phyloP scores from a whole-genome alignment of 1,284 basidiomycete species.

The Coniferiporia weirii region DNA sequence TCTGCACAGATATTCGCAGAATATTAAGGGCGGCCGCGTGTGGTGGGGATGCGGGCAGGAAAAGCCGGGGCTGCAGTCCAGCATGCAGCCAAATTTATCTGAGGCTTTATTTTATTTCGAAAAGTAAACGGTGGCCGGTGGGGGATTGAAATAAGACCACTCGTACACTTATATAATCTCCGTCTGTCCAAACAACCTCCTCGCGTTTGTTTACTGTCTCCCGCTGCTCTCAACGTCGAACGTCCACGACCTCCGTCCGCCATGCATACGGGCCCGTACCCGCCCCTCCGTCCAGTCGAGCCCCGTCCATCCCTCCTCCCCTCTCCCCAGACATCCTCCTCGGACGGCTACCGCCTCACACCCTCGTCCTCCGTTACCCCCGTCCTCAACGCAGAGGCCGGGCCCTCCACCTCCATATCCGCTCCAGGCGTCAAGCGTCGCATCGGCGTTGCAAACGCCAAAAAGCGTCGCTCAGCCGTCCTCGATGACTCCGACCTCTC shows the following conservation, averaged over 20 bases:
- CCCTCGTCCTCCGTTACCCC: constrained; percentile 14
- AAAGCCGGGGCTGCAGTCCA: too few relatives aligned
- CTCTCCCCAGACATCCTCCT: neutral
- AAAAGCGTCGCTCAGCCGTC: constrained; percentile 42
- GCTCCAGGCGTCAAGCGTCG: constrained; percentile 1
- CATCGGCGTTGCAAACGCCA: constrained; percentile 22
- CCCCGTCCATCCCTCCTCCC: constrained; percentile 12
- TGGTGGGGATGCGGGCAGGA: too few relatives aligned
- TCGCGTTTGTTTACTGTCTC: neutral
- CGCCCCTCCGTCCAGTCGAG: constrained; percentile 12
- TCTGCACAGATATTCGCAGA: too few relatives aligned
- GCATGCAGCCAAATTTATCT: too few relatives aligned
- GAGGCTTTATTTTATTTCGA: too few relatives aligned
- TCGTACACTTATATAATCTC: neutral
- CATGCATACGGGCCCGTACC: constrained; percentile 14
- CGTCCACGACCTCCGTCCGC: constrained; percentile 28
- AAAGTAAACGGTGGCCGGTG: too few relatives aligned
- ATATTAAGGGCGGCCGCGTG: too few relatives aligned
- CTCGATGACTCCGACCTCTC: constrained; percentile 41
- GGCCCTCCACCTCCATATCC: constrained; percentile 19
- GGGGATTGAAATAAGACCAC: neutral
- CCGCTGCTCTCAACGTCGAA: neutral
- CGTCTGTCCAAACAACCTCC: neutral
- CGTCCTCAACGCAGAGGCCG: constrained; percentile 4
- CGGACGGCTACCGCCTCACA: constrained; percentile 21